Evolutionary conservation across 1,284 basidiomycete species (phyloP), one percentile per base, ranked within the genome.

Genomic region (Ustilago hordei): DNA sequence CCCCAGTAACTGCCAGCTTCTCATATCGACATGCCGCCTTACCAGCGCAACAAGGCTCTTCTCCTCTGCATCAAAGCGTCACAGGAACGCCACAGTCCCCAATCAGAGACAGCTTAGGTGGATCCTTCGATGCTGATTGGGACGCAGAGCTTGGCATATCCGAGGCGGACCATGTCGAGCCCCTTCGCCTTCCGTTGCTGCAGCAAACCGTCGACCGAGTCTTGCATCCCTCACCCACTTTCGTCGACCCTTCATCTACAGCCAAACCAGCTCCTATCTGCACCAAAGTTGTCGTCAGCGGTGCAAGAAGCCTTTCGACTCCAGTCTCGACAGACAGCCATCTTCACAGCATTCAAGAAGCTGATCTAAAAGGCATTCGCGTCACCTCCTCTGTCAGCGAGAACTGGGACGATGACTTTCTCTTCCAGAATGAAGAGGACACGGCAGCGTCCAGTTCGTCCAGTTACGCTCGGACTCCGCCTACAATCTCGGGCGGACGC

Each of bases 361-460:
- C 58, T 35, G 60, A 67, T 19, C 60, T 69, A 34, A 67, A 57
- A 41, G 69, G 69, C 39, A 69, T 76, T 39, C 69, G 74, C 7
- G 69, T 76, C 28, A 76, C 74, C 3, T 71, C 65, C 3, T 36
- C 59, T 15, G 75, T 80, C 50, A 75, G 75, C 66, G 80, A 81
- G 55, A 80, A 55, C 19, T 81, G 80, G 80, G 80, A 81, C 15
- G 80, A 80, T 31, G 80, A 81, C 62, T 81, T 76, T 45, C 67
- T 81, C 19, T 81, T 81, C 47, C 73, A 77, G 35, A 72, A 78
- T 17, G 72, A 78, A 19, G 69, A 69, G 28, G 74, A 59, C 4
- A 17, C 66, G 4, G 17, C 31, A 2, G 65, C 56, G 2, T 38
- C 64, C 15, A 55, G 35, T 8, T 28, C 43, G 15, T 55, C 55